Evolutionary conservation across 2,329 filamentous ascomycete species (phyloP).

Genomic region (Phialocephala subalpina): DNA sequence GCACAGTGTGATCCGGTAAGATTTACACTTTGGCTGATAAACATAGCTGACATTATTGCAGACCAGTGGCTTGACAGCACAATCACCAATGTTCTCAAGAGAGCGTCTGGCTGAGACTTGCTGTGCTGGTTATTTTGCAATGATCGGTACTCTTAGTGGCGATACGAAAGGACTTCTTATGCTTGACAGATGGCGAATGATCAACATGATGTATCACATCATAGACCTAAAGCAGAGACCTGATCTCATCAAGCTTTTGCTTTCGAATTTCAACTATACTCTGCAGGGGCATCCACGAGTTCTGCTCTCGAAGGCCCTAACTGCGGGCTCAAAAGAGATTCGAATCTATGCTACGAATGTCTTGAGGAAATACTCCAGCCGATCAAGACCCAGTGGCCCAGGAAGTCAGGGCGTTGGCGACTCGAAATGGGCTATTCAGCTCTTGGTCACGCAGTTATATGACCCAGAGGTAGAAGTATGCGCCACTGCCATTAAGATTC

Average conservation of each 20-base stretch:
- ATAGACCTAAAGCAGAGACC: slow-evolving; percentile 89
- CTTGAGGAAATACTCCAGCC: slow-evolving; percentile 83
- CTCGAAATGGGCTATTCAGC: slow-evolving; percentile 94
- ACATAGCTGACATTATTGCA: slow-evolving; percentile 44
- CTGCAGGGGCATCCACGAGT: slow-evolving; percentile 89
- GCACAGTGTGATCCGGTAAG: slow-evolving; percentile 90
- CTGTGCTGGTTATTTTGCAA: slow-evolving; percentile 91
- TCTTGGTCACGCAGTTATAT: slow-evolving; percentile 98
- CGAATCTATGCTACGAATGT: slow-evolving; percentile 89
- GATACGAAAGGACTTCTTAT: slow-evolving; percentile 86
- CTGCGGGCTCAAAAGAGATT: slow-evolving; percentile 89
- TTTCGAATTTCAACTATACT: slow-evolving; percentile 92
- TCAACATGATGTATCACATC: slow-evolving; percentile 99
- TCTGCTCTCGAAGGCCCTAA: slow-evolving; percentile 91
- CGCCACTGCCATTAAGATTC: slow-evolving; percentile 93
- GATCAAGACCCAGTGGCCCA: slow-evolving; percentile 51
- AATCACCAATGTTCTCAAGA: slow-evolving; percentile 86
- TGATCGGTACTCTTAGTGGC: slow-evolving; percentile 86
- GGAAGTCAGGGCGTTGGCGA: slow-evolving; percentile 60
- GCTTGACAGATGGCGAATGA: slow-evolving; percentile 95
- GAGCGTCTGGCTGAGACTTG: slow-evolving; percentile 87
- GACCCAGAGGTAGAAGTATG: slow-evolving; percentile 98
- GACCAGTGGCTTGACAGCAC: slow-evolving; percentile 78
- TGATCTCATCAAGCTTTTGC: slow-evolving; percentile 86
- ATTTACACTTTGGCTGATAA: slow-evolving; percentile 13